phyloP scores from a whole-genome alignment of 192 early-diverging fungal genomes.

The Coemansia sp. region DNA sequence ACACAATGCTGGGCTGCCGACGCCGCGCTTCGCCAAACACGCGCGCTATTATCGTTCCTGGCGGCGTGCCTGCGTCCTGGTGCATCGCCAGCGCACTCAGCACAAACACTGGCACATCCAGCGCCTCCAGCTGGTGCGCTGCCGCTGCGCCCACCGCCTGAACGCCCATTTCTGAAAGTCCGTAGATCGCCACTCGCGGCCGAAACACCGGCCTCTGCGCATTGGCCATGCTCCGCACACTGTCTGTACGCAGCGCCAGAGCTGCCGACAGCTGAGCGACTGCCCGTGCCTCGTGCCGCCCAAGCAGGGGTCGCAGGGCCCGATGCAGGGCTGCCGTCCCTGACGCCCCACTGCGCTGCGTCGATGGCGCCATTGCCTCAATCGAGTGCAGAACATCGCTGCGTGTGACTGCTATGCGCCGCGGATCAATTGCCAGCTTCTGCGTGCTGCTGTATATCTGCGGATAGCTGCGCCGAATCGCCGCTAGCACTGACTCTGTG shows the following conservation, averaged over 20 bases:
- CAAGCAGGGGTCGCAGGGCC: constrained; percentile 3
- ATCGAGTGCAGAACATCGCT: constrained; percentile 60
- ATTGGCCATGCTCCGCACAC: background rate
- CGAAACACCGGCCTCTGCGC: constrained; percentile 27
- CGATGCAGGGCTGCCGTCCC: constrained; percentile 7
- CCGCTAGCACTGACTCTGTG: constrained; percentile 72
- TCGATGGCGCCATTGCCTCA: constrained; percentile 13
- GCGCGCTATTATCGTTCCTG: constrained; percentile 57
- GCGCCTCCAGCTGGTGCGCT: constrained; percentile 58
- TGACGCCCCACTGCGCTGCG: background rate
- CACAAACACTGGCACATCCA: constrained; percentile 61
- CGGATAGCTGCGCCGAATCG: constrained; percentile 56
- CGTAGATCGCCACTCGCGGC: constrained; percentile 64
- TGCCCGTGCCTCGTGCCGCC: constrained; percentile 4
- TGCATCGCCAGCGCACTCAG: constrained; percentile 55
- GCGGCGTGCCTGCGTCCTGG: constrained; percentile 36
- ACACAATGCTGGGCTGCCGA: constrained; percentile 60
- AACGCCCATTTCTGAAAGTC: constrained; percentile 64
- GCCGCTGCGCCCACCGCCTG: constrained; percentile 56
- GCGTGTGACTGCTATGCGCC: constrained; percentile 55
- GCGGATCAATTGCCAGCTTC: constrained; percentile 28
- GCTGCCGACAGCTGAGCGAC: constrained; percentile 16
- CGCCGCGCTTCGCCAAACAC: constrained; percentile 62
- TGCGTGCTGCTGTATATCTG: constrained; percentile 64
- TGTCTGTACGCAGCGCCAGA: constrained; percentile 20